A percentile compares a stretch with the other conserved stretches of the same genome.
Evolutionary conservation across 1,139 yeast genomes (phyloP).

Genomic region (Arxiozyma heterogenica): DNA sequence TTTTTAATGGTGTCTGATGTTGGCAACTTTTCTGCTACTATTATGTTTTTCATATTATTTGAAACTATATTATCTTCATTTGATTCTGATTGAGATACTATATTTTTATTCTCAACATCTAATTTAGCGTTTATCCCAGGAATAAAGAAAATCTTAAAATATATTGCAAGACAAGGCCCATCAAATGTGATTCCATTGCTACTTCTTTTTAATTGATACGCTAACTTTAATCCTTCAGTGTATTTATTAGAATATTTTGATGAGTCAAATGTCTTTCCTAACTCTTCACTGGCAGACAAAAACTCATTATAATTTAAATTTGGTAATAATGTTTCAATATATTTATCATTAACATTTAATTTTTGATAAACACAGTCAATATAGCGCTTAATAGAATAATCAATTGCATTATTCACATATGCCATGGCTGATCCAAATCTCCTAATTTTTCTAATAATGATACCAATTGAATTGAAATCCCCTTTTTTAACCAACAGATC

Average conservation of each 20-base stretch:
- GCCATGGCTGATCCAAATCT: constrained; percentile 68
- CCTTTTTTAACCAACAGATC: constrained; percentile 44
- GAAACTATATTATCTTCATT: background rate
- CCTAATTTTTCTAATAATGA: constrained; percentile 60
- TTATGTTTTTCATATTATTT: background rate
- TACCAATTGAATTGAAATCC: constrained; percentile 52
- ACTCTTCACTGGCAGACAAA: constrained; percentile 16
- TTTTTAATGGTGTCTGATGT: constrained; percentile 6
- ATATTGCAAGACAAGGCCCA: constrained; percentile 25
- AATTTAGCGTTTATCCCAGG: constrained; percentile 9
- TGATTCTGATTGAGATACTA: background rate
- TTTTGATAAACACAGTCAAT: constrained; percentile 15
- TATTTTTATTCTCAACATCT: background rate
- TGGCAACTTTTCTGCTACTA: background rate
- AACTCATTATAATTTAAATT: constrained; percentile 21
- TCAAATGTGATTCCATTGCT: constrained; percentile 28
- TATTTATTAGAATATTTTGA: constrained; percentile 14
- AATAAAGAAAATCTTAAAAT: constrained; percentile 25
- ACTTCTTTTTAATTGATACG: constrained; percentile 28
- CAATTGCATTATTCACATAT: constrained; percentile 23
- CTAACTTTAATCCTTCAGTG: constrained; percentile 19
- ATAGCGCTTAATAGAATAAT: constrained; percentile 20
- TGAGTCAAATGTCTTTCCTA: constrained; percentile 14
- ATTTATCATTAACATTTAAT: constrained; percentile 20
- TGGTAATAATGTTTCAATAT: constrained; percentile 22